phyloP scores from a whole-genome alignment of 768 basidiomycete genomes.

The Xanthoconium purpureum region DNA sequence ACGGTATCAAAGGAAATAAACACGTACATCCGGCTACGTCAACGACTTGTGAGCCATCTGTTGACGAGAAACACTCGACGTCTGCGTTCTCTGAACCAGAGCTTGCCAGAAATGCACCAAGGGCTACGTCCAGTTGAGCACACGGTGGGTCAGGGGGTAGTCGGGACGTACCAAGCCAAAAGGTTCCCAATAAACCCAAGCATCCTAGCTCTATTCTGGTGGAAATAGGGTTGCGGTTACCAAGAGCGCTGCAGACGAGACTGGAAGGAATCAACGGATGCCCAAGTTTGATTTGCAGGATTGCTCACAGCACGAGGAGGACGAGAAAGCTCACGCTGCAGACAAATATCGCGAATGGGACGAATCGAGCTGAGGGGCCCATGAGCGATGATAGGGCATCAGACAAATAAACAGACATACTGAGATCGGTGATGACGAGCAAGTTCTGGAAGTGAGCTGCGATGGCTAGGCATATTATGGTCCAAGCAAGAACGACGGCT shows the following conservation, averaged over 20 bases:
- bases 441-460: slow-evolving; percentile 74
- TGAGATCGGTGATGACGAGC: slow-evolving; percentile 74
- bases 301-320: slow-evolving; percentile 60
- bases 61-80: slow-evolving; percentile 75
- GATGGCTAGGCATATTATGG: slow-evolving; percentile 75
- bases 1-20: not conserved
- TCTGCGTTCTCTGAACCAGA: slow-evolving; percentile 78
- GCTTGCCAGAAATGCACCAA: slow-evolving; percentile 67
- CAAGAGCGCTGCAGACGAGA: slow-evolving; percentile 60
- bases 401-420: slow-evolving; percentile 40
- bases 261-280: slow-evolving; percentile 34
- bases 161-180: slow-evolving; percentile 68
- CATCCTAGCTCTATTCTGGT: slow-evolving; percentile 73
- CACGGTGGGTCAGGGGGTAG: not conserved
- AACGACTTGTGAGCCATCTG: slow-evolving; percentile 48
- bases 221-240: slow-evolving; percentile 72
- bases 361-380: slow-evolving; percentile 65
- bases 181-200: slow-evolving; percentile 65
- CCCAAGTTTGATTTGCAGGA: not conserved
- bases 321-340: slow-evolving; percentile 68
- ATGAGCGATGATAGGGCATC: not conserved
- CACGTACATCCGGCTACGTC: slow-evolving; percentile 65
- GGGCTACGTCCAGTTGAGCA: slow-evolving; percentile 43
- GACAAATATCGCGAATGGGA: slow-evolving; percentile 83
- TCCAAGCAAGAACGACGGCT: slow-evolving; percentile 72